These are phyloP conservation scores for Macrophomina pseudophaseolina DNA, from an alignment of 2,329 filamentous ascomycete genomes.

Conservation along the genomic window DNA sequence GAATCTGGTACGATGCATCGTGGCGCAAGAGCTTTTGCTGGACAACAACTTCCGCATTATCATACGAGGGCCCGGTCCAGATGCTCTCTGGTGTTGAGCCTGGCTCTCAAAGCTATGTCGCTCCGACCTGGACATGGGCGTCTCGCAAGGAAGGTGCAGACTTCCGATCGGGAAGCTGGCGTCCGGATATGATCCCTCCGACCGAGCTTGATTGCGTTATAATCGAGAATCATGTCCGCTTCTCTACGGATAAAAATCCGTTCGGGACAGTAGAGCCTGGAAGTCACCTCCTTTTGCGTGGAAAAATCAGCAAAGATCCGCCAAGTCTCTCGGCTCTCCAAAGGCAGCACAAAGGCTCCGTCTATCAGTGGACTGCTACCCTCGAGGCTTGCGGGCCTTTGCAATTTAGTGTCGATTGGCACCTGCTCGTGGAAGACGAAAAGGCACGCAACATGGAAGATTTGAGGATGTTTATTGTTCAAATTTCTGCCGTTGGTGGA, in stretches of 20 bases:
- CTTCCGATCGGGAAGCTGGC: not conserved
- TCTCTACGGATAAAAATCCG: not conserved
- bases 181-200: not conserved
- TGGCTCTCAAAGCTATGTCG: not conserved
- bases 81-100: not conserved
- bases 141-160: not conserved
- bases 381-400: not conserved
- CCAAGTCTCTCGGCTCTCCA: not conserved
- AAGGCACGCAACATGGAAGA: not conserved
- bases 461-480: not conserved
- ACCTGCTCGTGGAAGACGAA: not conserved
- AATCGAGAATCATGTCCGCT: not conserved
- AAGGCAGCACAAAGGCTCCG: not conserved
- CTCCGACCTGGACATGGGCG: not conserved
- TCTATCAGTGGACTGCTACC: not conserved
- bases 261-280: not conserved
- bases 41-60: not conserved
- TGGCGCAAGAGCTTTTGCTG: not conserved
- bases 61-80: not conserved
- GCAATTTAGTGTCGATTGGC: not conserved
- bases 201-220: not conserved
- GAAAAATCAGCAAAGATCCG: not conserved
- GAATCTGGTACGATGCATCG: not conserved
- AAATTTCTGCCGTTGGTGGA: not conserved
- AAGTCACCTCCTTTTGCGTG: not conserved